Evolutionary conservation across 306 rosid genomes (phyloP).

Genomic region (Ormosia emarginata): DNA sequence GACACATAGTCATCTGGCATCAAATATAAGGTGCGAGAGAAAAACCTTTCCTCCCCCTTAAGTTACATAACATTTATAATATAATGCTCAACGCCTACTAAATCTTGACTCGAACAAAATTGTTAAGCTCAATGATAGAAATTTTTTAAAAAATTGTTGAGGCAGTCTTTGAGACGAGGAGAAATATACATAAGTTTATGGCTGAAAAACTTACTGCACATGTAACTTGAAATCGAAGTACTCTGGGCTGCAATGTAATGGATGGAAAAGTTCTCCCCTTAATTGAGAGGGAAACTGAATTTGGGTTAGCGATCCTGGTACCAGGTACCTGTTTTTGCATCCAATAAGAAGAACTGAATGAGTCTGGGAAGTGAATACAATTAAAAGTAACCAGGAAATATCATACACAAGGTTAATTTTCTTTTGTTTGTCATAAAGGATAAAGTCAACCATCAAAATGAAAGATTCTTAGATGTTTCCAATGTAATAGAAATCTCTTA

Average conservation of each 20-base stretch:
- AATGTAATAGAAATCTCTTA: too few species aligned
- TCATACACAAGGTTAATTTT: background rate
- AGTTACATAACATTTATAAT: background rate
- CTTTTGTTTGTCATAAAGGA: background rate
- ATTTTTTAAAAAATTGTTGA: background rate
- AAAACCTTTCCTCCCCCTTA: background rate
- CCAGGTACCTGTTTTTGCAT: constrained; percentile 40
- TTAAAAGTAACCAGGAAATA: background rate
- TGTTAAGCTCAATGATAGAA: background rate
- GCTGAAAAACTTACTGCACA: constrained; percentile 50
- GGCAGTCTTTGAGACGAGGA: background rate
- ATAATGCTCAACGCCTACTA: background rate
- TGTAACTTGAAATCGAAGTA: constrained; percentile 43
- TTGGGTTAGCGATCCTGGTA: constrained; percentile 37
- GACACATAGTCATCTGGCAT: background rate
- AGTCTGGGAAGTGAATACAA: background rate
- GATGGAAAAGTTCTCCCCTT: constrained; percentile 44
- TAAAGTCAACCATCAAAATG: background rate
- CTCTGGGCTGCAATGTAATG: constrained; percentile 27
- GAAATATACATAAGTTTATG: background rate
- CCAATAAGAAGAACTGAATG: constrained; percentile 22
- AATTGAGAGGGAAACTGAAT: constrained; percentile 49
- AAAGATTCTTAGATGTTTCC: too few species aligned
- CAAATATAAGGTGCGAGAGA: background rate
- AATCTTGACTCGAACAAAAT: background rate